Conservation (phyloP, 1,139 yeast genomes). For the Lizanozyma gosingica region DNA sequence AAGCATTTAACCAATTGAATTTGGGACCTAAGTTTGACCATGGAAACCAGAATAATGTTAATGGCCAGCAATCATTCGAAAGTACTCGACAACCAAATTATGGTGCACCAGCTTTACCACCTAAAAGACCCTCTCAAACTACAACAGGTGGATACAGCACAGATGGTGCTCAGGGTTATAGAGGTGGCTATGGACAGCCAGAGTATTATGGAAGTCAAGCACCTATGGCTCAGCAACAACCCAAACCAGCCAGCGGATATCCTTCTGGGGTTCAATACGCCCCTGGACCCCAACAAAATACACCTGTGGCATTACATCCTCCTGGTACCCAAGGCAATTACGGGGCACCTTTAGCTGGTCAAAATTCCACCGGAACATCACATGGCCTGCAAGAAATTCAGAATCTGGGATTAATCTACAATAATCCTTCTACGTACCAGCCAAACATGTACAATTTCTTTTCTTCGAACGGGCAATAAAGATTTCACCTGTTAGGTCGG, state of each 20-base stretch:
- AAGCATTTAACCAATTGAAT: background rate
- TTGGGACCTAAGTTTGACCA: background rate
- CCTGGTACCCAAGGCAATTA: no score
- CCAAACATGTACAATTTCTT: constrained; percentile 34
- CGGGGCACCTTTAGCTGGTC: no score
- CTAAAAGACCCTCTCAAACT: constrained; percentile 1
- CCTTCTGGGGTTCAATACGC: constrained; percentile 9
- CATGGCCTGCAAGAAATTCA: constrained; percentile 4
- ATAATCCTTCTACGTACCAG: constrained; percentile 40
- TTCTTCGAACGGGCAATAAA: background rate
- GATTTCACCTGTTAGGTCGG: no score
- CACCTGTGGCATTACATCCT: no score
- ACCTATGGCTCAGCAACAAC: constrained; percentile 2
- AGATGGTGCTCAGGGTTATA: no score
- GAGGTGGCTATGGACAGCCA: no score
- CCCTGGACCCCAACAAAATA: constrained; percentile 5
- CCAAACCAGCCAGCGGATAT: constrained; percentile 6
- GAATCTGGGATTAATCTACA: constrained; percentile 25
- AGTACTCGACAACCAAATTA: constrained; percentile 2
- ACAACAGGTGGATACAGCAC: no score
- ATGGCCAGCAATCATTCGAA: background rate
- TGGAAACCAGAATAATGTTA: background rate
- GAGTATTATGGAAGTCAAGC: no score
- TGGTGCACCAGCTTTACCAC: constrained; percentile 3
- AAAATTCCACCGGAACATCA: constrained; percentile 5